These are phyloP conservation scores for Eucalyptus fibrosa DNA, from an alignment of 345 rosid genomes.

Conservation along the genomic window DNA sequence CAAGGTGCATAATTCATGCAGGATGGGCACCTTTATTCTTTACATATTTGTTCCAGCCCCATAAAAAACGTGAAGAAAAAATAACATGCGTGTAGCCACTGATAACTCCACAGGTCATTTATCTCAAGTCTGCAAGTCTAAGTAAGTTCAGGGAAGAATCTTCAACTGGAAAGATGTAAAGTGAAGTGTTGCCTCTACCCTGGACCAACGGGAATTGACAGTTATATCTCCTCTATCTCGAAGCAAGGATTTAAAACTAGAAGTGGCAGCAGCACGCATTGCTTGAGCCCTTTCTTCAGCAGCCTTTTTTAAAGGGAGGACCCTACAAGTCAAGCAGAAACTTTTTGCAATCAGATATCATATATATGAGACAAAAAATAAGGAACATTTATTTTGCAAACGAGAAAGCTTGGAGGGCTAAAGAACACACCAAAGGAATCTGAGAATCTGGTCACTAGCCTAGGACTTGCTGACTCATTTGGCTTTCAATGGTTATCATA, in stretches of 20 bases:
- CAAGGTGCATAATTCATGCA: not conserved
- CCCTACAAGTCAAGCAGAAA: slow-evolving; percentile 29
- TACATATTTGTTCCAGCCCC: not conserved
- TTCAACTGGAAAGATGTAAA: not conserved
- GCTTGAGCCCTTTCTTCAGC: slow-evolving; percentile 74
- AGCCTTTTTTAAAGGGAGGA: slow-evolving; percentile 59
- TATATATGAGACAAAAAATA: not conserved
- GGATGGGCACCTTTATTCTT: not conserved
- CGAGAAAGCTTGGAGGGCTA: slow-evolving; percentile 2
- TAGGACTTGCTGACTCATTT: slow-evolving; percentile 11
- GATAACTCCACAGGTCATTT: not conserved
- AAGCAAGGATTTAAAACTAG: slow-evolving; percentile 79
- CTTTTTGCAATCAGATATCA: not conserved
- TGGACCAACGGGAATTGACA: slow-evolving; percentile 72
- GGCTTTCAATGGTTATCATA: slow-evolving; percentile 12
- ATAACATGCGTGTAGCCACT: not conserved
- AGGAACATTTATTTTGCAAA: not conserved
- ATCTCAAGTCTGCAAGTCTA: not conserved
- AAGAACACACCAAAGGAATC: slow-evolving; percentile 10
- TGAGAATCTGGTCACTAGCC: slow-evolving; percentile 7
- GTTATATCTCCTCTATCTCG: slow-evolving; percentile 58
- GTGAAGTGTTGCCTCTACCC: slow-evolving; percentile 25
- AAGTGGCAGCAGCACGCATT: slow-evolving; percentile 49
- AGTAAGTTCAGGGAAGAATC: not conserved
- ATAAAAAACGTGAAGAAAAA: not conserved